Evolutionary conservation across 139 green algal species (phyloP), one percentile per base, ranked within the genome.

Genomic region (Chlorella sp.): DNA sequence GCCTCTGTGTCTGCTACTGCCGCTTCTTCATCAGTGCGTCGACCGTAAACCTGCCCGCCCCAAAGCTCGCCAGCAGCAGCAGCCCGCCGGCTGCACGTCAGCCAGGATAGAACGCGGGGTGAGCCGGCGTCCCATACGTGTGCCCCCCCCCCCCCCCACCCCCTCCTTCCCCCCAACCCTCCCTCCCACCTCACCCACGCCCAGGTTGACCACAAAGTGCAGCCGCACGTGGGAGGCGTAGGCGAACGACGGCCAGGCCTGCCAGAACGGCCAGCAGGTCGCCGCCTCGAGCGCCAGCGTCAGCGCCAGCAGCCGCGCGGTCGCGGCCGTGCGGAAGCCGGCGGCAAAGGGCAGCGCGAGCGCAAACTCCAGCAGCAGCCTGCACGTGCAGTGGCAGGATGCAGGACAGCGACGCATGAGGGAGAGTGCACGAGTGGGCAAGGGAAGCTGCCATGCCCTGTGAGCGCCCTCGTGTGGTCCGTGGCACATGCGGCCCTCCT

Each of bases 231-330:
- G 71, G 12, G 43, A 42, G 2, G 59, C 43, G 25, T 77, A 77
- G 31, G 21, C 41, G 17, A 68, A 83, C 25, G 82, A 84, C n/a
- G 82, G 82, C 77, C 77, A 90, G n/a, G 53, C 36, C 19, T 21
- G 41, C 84, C 82, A 87, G 55, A 79, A 85, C 4, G 65, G 77
- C 84, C 86, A 91, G 79, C 86, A 91, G 12, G 82, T 88, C 27
- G 85, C 3, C 3, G 84, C 86, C 66, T 90, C 86, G 11, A 79
- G 46, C 23, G 64, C 60, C 50, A 91, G 71, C 19, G 46, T 72
- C n/a, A 66, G 42, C 25, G 79, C 79, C 59, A 86, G 71, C 63
- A 81, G 46, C 19, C 70, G 79, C 31, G 69, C 69, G n/a, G 80
- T 72, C 17, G 38, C 58, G 27, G 66, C 31, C 50, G 82, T 84